Conservation (phyloP, 139 green algal species). For the Volvox africanus region DNA sequence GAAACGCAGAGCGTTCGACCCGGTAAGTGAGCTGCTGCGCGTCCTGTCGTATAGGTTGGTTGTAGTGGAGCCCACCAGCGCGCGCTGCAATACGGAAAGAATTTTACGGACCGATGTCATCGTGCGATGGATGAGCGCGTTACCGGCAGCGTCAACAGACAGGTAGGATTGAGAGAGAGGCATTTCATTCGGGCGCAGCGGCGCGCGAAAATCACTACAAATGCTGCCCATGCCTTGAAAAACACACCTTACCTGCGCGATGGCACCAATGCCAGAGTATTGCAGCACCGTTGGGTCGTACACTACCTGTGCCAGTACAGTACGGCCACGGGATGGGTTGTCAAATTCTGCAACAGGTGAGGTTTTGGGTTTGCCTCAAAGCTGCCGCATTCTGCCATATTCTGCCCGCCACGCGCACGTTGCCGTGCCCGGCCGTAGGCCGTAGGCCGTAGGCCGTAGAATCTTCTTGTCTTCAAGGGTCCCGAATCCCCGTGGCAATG, state of each 20-base stretch:
- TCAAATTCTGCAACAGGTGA: neutral
- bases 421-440: too few species aligned
- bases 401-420: neutral
- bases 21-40: neutral
- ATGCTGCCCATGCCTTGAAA: too few species aligned
- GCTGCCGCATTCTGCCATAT: too few species aligned
- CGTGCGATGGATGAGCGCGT: neutral
- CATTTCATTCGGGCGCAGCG: too few species aligned
- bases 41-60: slow-evolving; percentile 23
- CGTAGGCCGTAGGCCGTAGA: too few species aligned
- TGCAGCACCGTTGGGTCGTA: slow-evolving; percentile 32
- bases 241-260: neutral
- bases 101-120: neutral
- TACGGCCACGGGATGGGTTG: neutral
- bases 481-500: too few species aligned
- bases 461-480: too few species aligned
- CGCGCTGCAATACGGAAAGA: neutral
- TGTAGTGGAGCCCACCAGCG: neutral
- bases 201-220: neutral
- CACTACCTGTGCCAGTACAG: neutral
- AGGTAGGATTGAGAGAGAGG: too few species aligned
- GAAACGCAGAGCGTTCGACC: neutral
- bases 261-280: slow-evolving; percentile 24
- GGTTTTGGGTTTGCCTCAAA: neutral
- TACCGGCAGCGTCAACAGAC: too few species aligned